Evolutionary conservation across 345 rosid species (phyloP).

Genomic region (Populus pruinosa): DNA sequence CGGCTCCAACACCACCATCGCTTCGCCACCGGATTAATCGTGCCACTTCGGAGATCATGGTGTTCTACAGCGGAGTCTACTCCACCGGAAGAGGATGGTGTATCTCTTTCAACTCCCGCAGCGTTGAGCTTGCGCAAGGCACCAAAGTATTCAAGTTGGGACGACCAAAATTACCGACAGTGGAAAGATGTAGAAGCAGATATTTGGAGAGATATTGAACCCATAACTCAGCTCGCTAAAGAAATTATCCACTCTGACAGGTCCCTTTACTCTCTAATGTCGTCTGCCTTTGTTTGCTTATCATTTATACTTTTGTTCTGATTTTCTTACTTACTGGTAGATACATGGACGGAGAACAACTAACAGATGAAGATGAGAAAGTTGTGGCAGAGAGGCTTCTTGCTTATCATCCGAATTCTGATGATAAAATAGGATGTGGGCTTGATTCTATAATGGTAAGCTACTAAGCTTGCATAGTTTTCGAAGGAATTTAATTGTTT

Average conservation of each 20-base stretch:
- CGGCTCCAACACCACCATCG: constrained; percentile 31
- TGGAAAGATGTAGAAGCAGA: constrained; percentile 79
- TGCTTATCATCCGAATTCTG: constrained; percentile 61
- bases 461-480: background rate
- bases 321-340: constrained; percentile 32
- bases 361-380: constrained; percentile 61
- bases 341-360: constrained; percentile 67
- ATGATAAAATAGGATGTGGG: constrained; percentile 84
- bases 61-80: constrained; percentile 37
- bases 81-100: constrained; percentile 33
- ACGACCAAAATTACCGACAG: constrained; percentile 67
- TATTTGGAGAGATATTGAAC: constrained; percentile 60
- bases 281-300: background rate
- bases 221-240: constrained; percentile 50
- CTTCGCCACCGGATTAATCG: constrained; percentile 24
- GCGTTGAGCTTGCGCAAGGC: constrained; percentile 29
- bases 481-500: background rate
- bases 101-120: constrained; percentile 23
- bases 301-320: background rate
- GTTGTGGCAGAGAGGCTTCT: constrained; percentile 66
- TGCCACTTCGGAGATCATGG: constrained; percentile 31
- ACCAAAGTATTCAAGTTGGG: constrained; percentile 38
- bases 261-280: constrained; percentile 24
- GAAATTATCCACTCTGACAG: constrained; percentile 73
- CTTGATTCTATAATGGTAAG: constrained; percentile 70